Evolutionary conservation across 257 asterid species (phyloP).

Genomic region (Knoxia roxburghii): DNA sequence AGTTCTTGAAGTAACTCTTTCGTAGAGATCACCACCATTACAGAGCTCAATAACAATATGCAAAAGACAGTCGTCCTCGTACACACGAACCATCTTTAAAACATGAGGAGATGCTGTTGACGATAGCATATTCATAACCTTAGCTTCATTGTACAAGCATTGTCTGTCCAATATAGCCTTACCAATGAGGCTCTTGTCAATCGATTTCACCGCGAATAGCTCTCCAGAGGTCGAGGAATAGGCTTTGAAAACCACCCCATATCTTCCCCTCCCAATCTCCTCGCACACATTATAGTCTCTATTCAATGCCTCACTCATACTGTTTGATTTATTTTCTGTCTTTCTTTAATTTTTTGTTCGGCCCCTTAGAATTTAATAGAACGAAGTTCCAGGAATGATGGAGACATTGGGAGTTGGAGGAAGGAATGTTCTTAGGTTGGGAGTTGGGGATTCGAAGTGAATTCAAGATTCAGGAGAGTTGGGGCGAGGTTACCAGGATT

Average conservation of each 20-base stretch:
- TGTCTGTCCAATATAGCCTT: constrained; percentile 57
- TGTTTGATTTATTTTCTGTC: not conserved
- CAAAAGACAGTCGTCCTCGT: constrained; percentile 54
- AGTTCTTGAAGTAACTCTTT: constrained; percentile 31
- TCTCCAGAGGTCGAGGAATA: constrained; percentile 40
- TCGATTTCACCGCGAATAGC: constrained; percentile 58
- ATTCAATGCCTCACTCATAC: constrained; percentile 52
- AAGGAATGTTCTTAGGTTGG: no score
- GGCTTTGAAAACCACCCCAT: constrained; percentile 68
- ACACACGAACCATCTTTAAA: constrained; percentile 38
- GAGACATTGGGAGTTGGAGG: no score
- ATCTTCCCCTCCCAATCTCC: constrained; percentile 68
- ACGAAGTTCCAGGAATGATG: no score
- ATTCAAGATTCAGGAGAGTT: no score
- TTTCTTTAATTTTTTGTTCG: not conserved
- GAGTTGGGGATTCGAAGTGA: no score
- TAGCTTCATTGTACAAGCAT: constrained; percentile 60
- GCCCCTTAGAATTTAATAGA: no score
- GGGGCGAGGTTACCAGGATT: no score
- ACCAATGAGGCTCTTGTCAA: constrained; percentile 49
- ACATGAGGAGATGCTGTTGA: constrained; percentile 40
- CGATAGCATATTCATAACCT: constrained; percentile 46
- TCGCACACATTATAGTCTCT: constrained; percentile 48
- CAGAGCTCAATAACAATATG: constrained; percentile 63
- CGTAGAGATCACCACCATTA: constrained; percentile 45